Evolutionary conservation across 495 filamentous ascomycete genomes (phyloP).

Genomic region (Stereocaulon alpinum): DNA sequence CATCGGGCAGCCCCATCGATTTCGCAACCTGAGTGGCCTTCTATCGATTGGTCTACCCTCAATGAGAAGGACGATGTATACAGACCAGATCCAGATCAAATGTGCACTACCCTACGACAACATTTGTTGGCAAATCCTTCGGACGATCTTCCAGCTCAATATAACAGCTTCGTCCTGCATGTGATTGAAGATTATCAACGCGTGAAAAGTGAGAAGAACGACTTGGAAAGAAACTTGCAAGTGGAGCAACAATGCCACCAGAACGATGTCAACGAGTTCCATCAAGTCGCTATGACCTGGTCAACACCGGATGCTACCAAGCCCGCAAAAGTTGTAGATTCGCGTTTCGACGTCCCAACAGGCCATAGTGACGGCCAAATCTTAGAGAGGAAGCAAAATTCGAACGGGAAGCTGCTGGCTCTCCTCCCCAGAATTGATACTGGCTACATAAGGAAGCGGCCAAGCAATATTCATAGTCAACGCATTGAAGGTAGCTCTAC

Average conservation of each 20-base stretch:
- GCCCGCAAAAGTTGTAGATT: not conserved
- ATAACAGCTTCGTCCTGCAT: conserved; percentile 11
- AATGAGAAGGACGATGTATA: conserved; percentile 5
- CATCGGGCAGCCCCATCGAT: not conserved
- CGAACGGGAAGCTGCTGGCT: not conserved
- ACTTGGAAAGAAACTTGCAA: not conserved
- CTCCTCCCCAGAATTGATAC: not conserved
- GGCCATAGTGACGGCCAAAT: not conserved
- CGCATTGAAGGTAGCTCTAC: not conserved
- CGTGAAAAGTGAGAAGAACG: not conserved
- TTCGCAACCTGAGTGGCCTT: conserved; percentile 1
- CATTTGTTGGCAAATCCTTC: conserved; percentile 6
- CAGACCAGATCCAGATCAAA: conserved; percentile 5
- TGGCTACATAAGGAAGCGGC: not conserved
- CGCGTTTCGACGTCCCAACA: not conserved
- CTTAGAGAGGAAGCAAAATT: not conserved
- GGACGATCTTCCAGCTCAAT: conserved; percentile 7
- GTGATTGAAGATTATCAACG: conserved; percentile 6
- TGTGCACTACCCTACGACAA: conserved; percentile 3
- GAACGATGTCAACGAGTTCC: not conserved
- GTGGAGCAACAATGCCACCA: not conserved
- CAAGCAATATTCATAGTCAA: not conserved
- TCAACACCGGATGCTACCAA: not conserved
- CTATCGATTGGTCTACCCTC: not conserved
- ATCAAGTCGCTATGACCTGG: not conserved